phyloP scores from a whole-genome alignment of 495 filamentous ascomycete genomes.

The Penicillium paradoxum region DNA sequence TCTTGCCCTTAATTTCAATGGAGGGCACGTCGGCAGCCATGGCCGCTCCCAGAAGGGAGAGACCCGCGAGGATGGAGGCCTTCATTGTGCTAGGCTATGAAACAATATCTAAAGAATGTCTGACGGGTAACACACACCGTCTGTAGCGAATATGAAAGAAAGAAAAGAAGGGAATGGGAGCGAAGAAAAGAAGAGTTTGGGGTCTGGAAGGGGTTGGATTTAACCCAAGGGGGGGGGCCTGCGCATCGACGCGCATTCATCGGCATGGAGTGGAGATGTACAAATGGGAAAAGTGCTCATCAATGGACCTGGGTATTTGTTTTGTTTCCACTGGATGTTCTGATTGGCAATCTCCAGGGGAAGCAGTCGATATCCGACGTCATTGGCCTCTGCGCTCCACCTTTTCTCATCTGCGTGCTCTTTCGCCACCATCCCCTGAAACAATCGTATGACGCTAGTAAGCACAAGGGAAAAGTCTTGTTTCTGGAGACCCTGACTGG shows the following conservation, averaged over 20 bases:
- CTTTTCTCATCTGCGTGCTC: neutral
- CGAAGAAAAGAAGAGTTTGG: slow-evolving; percentile 10
- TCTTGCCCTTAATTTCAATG: slow-evolving; percentile 55
- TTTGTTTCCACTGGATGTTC: neutral
- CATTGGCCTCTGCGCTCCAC: slow-evolving; percentile 1
- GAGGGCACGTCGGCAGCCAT: slow-evolving; percentile 54
- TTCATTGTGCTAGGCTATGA: slow-evolving; percentile 35
- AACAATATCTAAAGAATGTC: slow-evolving; percentile 10
- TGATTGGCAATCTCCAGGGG: neutral
- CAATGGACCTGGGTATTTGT: neutral
- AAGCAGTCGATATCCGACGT: neutral
- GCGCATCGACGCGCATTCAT: slow-evolving; percentile 1
- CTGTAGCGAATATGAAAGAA: slow-evolving; percentile 3
- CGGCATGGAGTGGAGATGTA: slow-evolving; percentile 1
- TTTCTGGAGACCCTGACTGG: slow-evolving; percentile 3
- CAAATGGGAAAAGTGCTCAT: neutral
- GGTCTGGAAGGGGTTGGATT: slow-evolving; percentile 6
- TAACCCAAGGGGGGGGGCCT: slow-evolving; percentile 3
- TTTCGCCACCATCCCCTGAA: slow-evolving; percentile 7
- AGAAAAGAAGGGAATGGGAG: slow-evolving; percentile 3
- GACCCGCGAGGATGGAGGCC: slow-evolving; percentile 43
- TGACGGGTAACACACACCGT: slow-evolving; percentile 12
- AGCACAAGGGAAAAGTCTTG: neutral
- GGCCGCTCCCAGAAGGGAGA: slow-evolving; percentile 48
- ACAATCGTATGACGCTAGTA: slow-evolving; percentile 4